These are phyloP conservation scores for Eutypella sp. DNA, from an alignment of 2,329 filamentous ascomycete species.

Conservation along the genomic window DNA sequence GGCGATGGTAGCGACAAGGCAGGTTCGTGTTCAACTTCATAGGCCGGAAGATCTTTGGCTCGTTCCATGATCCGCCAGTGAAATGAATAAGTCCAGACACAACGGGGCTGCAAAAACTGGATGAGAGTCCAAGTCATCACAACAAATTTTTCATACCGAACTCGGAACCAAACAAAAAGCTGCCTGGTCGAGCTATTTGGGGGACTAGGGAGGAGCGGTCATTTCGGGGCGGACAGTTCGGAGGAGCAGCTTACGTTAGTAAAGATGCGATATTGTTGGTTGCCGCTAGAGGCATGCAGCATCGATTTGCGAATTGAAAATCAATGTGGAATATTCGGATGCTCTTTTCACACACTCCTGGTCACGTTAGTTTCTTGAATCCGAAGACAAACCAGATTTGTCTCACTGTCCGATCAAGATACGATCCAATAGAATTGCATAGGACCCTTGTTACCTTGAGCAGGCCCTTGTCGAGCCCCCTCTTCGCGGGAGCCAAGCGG, in stretches of 20 bases:
- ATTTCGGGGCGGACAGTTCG: background rate
- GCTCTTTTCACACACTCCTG: constrained; percentile 20
- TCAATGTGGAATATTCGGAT: constrained; percentile 2
- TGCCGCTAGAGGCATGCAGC: background rate
- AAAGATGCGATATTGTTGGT: background rate
- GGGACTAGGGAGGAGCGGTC: background rate
- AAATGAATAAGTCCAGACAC: background rate
- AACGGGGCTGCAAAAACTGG: too few relatives aligned
- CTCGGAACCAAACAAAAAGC: too few relatives aligned
- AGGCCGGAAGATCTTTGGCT: background rate
- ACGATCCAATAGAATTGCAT: constrained; percentile 21
- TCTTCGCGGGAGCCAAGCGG: constrained; percentile 17
- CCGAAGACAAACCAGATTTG: constrained; percentile 17
- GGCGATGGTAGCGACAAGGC: constrained; percentile 1
- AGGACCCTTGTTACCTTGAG: constrained; percentile 27
- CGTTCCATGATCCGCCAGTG: background rate
- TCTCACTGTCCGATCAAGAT: constrained; percentile 8
- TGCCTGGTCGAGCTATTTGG: background rate
- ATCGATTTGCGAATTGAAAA: constrained; percentile 4
- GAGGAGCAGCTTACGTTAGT: background rate
- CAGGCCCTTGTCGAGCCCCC: constrained; percentile 12
- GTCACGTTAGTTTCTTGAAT: constrained; percentile 26
- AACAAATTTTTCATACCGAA: too few relatives aligned
- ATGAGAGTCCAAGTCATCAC: too few relatives aligned
- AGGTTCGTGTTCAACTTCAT: background rate